Conservation (phyloP, 345 rosid genomes). For the Pseudoturritis turrita region DNA sequence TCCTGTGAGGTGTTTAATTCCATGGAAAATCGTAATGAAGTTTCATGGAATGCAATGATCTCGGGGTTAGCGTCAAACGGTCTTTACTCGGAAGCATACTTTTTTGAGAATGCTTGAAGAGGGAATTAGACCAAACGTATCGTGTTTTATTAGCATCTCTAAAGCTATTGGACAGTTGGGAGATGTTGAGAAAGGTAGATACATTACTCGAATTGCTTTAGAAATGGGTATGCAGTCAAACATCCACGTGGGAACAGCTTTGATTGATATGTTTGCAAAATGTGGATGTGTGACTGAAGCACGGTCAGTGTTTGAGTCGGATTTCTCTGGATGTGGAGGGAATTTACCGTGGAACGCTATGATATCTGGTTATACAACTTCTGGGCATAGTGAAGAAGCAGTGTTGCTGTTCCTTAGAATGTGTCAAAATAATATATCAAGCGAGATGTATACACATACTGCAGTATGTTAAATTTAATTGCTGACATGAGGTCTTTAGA, state of each 20-base stretch:
- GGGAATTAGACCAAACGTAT: slow-evolving; percentile 27
- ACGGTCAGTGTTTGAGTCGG: slow-evolving; percentile 27
- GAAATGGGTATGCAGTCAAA: slow-evolving; percentile 32
- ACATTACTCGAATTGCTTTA: slow-evolving; percentile 23
- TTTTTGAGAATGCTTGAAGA: slow-evolving; percentile 32
- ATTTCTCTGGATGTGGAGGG: slow-evolving; percentile 13
- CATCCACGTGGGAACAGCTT: slow-evolving; percentile 39
- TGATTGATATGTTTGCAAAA: slow-evolving; percentile 45
- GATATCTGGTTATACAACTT: slow-evolving; percentile 37
- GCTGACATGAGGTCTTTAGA: slow-evolving; percentile 25
- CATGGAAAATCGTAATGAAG: slow-evolving; percentile 30
- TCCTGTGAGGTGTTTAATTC: slow-evolving; percentile 32
- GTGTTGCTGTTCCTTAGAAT: slow-evolving; percentile 31
- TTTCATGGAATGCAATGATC: slow-evolving; percentile 47
- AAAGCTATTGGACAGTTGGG: slow-evolving; percentile 40
- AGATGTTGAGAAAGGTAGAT: slow-evolving; percentile 32
- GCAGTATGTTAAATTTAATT: slow-evolving; percentile 36
- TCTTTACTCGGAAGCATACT: slow-evolving; percentile 34
- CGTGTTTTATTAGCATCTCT: slow-evolving; percentile 32
- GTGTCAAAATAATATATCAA: slow-evolving; percentile 27
- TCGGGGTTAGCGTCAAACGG: slow-evolving; percentile 41
- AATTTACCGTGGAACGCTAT: slow-evolving; percentile 45
- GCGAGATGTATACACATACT: slow-evolving; percentile 39
- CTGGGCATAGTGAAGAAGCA: slow-evolving; percentile 29
- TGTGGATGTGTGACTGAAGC: slow-evolving; percentile 37